A percentile compares a stretch with the other conserved stretches of the same genome.
Evolutionary conservation across 176 grass and related monocot species (phyloP).

Genomic region (Oryza nivara): DNA sequence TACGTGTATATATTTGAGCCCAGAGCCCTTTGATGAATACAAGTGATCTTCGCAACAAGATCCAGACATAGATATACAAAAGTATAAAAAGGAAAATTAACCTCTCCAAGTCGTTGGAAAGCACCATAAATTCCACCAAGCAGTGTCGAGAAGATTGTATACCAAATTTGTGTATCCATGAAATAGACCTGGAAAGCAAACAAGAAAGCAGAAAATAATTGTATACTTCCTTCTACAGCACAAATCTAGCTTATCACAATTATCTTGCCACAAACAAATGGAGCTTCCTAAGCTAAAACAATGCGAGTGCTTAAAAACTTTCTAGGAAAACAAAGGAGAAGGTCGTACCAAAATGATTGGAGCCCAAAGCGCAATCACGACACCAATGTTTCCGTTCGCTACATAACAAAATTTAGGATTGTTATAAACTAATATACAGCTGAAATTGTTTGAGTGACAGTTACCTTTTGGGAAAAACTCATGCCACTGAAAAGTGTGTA

Average conservation of each 20-base stretch:
- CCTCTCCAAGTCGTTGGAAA: slow-evolving; percentile 93
- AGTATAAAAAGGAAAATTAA: slow-evolving; percentile 44
- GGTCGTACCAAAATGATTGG: slow-evolving; percentile 84
- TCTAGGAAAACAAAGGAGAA: slow-evolving; percentile 28
- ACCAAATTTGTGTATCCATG: slow-evolving; percentile 99
- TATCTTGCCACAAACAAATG: background rate
- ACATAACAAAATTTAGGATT: slow-evolving; percentile 39
- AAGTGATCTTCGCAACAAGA: background rate
- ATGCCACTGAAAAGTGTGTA: slow-evolving; percentile 79
- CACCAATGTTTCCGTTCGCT: slow-evolving; percentile 88
- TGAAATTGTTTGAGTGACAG: slow-evolving; percentile 24
- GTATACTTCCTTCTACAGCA: slow-evolving; percentile 21
- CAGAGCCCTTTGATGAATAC: too few relatives aligned
- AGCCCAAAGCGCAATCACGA: slow-evolving; percentile 84
- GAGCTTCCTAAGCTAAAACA: slow-evolving; percentile 6
- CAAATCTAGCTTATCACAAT: slow-evolving; percentile 11
- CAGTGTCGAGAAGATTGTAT: slow-evolving; percentile 93
- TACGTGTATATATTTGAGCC: too few relatives aligned
- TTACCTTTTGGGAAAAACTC: slow-evolving; percentile 98
- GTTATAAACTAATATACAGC: slow-evolving; percentile 36
- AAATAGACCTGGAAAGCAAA: slow-evolving; percentile 85
- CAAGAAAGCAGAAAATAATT: slow-evolving; percentile 37
- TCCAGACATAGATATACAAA: background rate
- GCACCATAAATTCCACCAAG: slow-evolving; percentile 94
- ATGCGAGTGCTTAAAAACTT: slow-evolving; percentile 25